Conservation (phyloP, 164 flowering plant species). For the Aristolochia contorta region DNA sequence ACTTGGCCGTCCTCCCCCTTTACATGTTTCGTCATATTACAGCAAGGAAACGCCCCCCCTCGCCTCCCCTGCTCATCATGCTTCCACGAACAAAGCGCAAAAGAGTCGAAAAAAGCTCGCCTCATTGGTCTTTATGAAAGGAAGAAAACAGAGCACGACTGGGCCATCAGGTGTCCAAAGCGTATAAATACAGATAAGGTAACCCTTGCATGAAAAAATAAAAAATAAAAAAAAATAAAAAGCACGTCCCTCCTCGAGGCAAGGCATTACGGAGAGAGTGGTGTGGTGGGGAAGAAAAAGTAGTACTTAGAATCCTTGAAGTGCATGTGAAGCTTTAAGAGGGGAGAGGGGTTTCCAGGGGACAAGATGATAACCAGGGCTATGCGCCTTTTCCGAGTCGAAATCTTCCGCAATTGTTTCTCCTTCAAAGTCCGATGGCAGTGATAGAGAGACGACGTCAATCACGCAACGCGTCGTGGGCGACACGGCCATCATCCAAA, state of each 20-base stretch:
- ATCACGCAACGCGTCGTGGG: constrained; percentile 23
- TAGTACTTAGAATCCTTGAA: not conserved
- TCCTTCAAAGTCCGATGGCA: constrained; percentile 11
- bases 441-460: constrained; percentile 14
- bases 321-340: too few species aligned
- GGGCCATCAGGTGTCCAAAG: too few species aligned
- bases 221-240: too few species aligned
- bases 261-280: too few species aligned
- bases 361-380: constrained; percentile 6
- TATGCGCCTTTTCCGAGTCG: not conserved
- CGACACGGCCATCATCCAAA: constrained; percentile 17
- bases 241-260: too few species aligned
- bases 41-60: constrained; percentile 5
- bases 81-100: not conserved
- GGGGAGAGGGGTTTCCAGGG: constrained; percentile 1
- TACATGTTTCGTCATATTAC: constrained; percentile 11
- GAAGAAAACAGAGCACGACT: not conserved
- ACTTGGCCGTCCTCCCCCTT: not conserved
- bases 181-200: too few species aligned
- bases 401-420: constrained; percentile 3
- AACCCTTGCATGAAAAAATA: too few species aligned
- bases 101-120: not conserved
- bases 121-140: not conserved
- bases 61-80: not conserved
- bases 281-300: too few species aligned